phyloP scores from a whole-genome alignment of 257 asterid genomes.

The Przewalskia tangutica region DNA sequence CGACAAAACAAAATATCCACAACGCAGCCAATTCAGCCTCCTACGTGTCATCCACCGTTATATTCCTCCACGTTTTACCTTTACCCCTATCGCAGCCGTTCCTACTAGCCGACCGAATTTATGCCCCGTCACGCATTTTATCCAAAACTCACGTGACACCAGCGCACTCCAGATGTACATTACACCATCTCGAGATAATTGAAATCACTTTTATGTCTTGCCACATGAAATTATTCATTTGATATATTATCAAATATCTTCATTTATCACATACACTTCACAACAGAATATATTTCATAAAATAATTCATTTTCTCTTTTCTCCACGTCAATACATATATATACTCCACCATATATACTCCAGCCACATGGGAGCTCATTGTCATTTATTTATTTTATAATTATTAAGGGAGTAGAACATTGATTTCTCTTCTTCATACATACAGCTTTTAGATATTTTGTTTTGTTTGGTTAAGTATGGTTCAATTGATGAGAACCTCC shows the following conservation, averaged over 20 bases:
- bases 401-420: background rate
- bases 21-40: conserved; percentile 12
- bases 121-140: conserved; percentile 43
- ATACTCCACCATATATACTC: too few species aligned
- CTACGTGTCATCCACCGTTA: conserved; percentile 23
- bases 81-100: conserved; percentile 31
- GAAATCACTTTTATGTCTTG: too few species aligned
- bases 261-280: too few species aligned
- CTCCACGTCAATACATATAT: too few species aligned
- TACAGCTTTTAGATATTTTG: background rate
- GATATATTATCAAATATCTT: too few species aligned
- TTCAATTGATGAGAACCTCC: conserved; percentile 25
- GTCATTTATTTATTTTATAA: background rate
- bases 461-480: conserved; percentile 15
- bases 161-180: background rate
- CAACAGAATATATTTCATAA: too few species aligned
- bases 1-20: conserved; percentile 7
- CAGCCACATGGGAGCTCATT: conserved; percentile 1
- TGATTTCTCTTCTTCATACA: conserved; percentile 9
- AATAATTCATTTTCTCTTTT: too few species aligned
- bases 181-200: too few species aligned
- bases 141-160: conserved; percentile 13
- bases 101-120: conserved; percentile 10
- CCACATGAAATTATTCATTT: too few species aligned
- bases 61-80: conserved; percentile 38